These are phyloP conservation scores for Stephanocyclus meneghinianus DNA, from an alignment of 352 stramenopile genomes.

Conservation along the genomic window DNA sequence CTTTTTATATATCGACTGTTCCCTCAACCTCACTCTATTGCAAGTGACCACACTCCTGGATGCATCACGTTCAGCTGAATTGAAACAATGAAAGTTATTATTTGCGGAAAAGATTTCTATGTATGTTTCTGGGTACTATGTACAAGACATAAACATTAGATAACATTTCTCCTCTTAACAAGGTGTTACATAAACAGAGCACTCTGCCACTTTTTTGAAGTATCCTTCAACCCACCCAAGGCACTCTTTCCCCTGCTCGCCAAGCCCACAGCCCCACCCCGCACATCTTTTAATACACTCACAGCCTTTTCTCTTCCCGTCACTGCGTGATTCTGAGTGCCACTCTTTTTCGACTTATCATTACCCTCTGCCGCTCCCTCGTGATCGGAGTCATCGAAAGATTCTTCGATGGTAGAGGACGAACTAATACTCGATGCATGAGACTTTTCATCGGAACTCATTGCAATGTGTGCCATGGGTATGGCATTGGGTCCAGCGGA, in stretches of 20 bases:
- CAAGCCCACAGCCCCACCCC: conserved; percentile 20
- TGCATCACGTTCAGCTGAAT: no score
- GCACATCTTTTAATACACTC: conserved; percentile 27
- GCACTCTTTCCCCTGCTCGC: conserved; percentile 18
- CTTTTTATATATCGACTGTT: no score
- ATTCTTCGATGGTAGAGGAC: conserved; percentile 24
- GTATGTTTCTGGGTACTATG: no score
- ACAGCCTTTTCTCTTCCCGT: conserved; percentile 1
- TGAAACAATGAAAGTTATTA: no score
- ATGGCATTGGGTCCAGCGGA: conserved; percentile 2
- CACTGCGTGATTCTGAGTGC: neutral
- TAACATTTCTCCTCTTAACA: neutral
- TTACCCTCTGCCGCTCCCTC: neutral
- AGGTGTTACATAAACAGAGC: conserved; percentile 32
- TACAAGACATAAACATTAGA: no score
- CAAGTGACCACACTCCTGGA: no score
- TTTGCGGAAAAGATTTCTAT: no score
- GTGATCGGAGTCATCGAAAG: conserved; percentile 3
- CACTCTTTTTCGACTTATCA: conserved; percentile 4
- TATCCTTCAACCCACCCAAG: conserved; percentile 32
- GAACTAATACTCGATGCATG: conserved; percentile 40
- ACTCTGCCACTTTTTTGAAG: conserved; percentile 44
- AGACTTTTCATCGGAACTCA: conserved; percentile 19
- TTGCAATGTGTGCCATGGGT: conserved; percentile 10
- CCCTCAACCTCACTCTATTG: no score